phyloP scores from a whole-genome alignment of 192 early-diverging fungal genomes.

The Linderina pennispora region DNA sequence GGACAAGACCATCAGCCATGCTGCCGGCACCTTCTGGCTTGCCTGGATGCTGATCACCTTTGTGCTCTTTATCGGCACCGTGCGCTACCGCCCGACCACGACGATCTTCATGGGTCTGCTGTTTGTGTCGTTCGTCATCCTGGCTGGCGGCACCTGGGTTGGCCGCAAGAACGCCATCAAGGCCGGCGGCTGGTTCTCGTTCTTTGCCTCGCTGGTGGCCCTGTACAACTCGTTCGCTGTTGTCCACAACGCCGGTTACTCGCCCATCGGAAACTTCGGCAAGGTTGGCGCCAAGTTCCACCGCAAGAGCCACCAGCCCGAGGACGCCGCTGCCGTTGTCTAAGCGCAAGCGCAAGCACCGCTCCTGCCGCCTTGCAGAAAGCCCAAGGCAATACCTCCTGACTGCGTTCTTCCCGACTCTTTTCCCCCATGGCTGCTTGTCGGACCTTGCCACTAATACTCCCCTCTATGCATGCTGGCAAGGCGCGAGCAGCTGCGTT shows the following conservation, averaged over 20 bases:
- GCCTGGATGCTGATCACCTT: conserved; percentile 65
- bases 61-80: conserved; percentile 58
- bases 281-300: conserved; percentile 23
- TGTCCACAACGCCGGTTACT: conserved; percentile 35
- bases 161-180: conserved; percentile 43
- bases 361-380: no score
- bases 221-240: conserved; percentile 57
- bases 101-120: conserved; percentile 56
- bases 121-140: conserved; percentile 58
- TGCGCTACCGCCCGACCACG: conserved; percentile 53
- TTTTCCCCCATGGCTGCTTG: no score
- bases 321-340: conserved; percentile 34
- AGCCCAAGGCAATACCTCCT: background rate
- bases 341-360: no score
- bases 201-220: conserved; percentile 65
- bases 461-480: no score
- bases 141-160: conserved; percentile 59
- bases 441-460: no score
- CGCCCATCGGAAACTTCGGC: conserved; percentile 19
- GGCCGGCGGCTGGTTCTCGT: conserved; percentile 68
- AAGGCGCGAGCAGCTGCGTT: no score
- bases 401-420: background rate
- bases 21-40: conserved; percentile 63
- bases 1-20: conserved; percentile 47
- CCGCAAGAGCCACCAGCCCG: conserved; percentile 20